phyloP scores from a whole-genome alignment of 2,329 filamentous ascomycete genomes.

The Cytospora leucostoma region DNA sequence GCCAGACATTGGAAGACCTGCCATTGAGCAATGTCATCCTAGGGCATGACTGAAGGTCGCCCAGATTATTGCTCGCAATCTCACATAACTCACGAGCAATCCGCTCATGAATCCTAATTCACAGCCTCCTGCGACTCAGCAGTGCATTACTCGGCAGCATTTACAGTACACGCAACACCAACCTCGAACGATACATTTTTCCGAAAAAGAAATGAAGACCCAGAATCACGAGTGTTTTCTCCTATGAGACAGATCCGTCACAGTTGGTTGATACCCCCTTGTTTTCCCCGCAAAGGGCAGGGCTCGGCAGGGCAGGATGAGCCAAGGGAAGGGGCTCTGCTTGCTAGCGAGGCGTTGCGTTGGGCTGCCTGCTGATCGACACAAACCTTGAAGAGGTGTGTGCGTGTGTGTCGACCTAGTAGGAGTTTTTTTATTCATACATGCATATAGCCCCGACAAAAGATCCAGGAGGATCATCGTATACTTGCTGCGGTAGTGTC shows the following conservation, averaged over 20 bases:
- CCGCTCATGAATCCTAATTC: neutral
- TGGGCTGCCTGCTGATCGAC: neutral
- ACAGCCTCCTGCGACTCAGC: neutral
- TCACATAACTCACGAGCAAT: neutral
- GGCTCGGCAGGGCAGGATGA: neutral
- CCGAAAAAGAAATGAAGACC: neutral
- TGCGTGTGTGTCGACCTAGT: neutral
- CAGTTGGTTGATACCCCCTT: neutral
- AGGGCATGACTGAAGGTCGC: neutral
- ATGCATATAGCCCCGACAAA: slow-evolving; percentile 1
- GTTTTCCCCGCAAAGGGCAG: neutral
- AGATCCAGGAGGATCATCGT: neutral
- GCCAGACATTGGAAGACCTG: slow-evolving; percentile 11
- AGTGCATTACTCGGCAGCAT: slow-evolving; percentile 5
- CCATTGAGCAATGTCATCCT: slow-evolving; percentile 1
- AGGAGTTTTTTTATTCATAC: neutral
- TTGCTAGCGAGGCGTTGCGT: slow-evolving; percentile 19
- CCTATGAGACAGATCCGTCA: neutral
- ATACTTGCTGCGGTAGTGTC: slow-evolving; percentile 10
- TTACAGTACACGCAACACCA: neutral
- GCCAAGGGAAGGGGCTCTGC: neutral
- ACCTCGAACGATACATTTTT: slow-evolving; percentile 4
- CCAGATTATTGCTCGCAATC: neutral
- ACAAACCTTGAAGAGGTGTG: neutral
- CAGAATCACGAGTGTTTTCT: neutral